phyloP scores from a whole-genome alignment of 768 basidiomycete genomes.

The Mycena galericulata region DNA sequence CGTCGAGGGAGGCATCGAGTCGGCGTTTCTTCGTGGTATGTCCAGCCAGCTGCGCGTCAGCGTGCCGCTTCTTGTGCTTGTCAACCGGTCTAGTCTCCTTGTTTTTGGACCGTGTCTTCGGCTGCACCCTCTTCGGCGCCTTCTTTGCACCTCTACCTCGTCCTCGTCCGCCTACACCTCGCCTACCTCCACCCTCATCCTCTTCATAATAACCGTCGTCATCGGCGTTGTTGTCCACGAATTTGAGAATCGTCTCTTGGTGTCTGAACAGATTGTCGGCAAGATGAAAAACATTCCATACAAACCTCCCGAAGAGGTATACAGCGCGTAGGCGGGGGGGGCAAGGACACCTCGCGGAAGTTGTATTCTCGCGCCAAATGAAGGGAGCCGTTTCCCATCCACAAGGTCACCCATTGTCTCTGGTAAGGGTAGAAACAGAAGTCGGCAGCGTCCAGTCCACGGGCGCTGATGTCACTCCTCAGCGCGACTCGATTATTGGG shows the following conservation, averaged over 20 bases:
- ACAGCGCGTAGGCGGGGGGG: neutral
- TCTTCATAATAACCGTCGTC: neutral
- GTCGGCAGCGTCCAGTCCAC: no score
- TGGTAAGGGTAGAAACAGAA: no score
- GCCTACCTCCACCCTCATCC: no score
- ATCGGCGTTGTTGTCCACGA: neutral
- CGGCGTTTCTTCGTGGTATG: neutral
- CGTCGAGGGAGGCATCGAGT: neutral
- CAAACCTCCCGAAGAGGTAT: slow-evolving; percentile 11
- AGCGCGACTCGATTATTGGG: no score
- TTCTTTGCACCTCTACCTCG: no score
- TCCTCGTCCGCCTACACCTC: no score
- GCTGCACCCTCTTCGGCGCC: neutral
- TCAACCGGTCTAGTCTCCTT: no score
- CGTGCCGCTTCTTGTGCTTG: neutral
- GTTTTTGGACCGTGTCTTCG: neutral
- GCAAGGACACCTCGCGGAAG: neutral
- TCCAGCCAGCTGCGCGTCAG: neutral
- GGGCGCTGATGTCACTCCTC: no score
- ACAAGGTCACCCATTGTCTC: no score
- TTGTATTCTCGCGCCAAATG: neutral
- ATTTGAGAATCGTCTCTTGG: neutral
- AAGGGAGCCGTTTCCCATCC: neutral
- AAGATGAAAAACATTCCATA: neutral
- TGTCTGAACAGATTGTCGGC: neutral